Conservation (phyloP, 1,284 basidiomycete genomes). For the Anthracocystis walkeri region DNA sequence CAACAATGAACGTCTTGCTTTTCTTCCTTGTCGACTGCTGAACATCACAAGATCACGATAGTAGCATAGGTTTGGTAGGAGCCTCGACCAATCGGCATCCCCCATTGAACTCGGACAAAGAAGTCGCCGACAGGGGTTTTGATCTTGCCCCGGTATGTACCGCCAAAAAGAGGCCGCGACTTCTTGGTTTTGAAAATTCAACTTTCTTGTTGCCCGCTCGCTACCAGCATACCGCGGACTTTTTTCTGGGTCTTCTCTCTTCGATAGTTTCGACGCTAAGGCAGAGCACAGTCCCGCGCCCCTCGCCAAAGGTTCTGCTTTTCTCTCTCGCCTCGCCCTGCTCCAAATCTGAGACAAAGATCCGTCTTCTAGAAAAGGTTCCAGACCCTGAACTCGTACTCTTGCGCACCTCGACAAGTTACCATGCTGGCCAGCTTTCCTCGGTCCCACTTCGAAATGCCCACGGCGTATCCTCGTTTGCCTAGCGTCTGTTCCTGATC, state of each 20-base stretch:
- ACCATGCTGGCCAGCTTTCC: neutral
- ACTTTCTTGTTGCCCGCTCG: constrained; percentile 1
- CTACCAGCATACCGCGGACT: neutral
- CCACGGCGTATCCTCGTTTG: neutral
- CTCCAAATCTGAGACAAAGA: constrained; percentile 6
- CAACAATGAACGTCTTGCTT: too few species aligned
- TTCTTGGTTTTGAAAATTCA: too few species aligned
- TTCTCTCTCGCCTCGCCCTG: neutral
- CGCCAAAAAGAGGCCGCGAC: too few species aligned
- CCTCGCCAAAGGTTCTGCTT: neutral
- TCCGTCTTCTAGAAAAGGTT: constrained; percentile 5
- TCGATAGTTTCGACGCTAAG: constrained; percentile 7
- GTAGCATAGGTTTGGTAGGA: neutral
- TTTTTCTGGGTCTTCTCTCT: constrained; percentile 8
- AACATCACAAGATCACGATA: neutral
- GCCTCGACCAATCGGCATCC: neutral
- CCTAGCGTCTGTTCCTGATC: constrained; percentile 5
- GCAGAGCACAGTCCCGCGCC: neutral
- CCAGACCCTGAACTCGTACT: constrained; percentile 7
- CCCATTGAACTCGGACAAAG: neutral
- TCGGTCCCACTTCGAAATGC: neutral
- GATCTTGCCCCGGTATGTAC: too few species aligned
- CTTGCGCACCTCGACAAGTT: too few species aligned
- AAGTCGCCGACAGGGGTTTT: constrained; percentile 4
- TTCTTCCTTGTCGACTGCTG: neutral